Percentiles rank a stretch among this genome's conserved stretches.
Conservation (phyloP, 805 yeast species). For the Cephaloascus fragrans region DNA sequence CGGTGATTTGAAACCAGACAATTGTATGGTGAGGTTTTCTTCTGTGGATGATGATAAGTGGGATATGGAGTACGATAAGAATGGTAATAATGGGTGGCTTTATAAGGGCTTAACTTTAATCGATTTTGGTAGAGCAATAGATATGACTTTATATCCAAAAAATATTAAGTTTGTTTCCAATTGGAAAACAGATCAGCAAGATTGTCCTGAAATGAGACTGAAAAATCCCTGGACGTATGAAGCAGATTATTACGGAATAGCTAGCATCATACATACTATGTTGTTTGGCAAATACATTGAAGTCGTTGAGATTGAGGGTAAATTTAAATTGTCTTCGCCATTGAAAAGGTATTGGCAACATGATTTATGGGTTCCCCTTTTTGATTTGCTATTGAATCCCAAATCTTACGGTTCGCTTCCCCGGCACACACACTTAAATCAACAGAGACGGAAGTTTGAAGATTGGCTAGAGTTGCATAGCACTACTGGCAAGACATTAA, state of each 20-base stretch:
- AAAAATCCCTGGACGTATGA: constrained; percentile 65
- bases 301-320: constrained; percentile 17
- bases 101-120: constrained; percentile 51
- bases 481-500: constrained; percentile 11
- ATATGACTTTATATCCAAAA: constrained; percentile 43
- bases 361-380: constrained; percentile 60
- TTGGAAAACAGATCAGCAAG: constrained; percentile 57
- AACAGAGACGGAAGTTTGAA: constrained; percentile 28
- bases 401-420: constrained; percentile 27
- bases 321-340: constrained; percentile 27
- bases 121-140: constrained; percentile 79
- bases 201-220: constrained; percentile 61
- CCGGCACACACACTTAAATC: constrained; percentile 20
- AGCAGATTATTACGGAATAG: constrained; percentile 78
- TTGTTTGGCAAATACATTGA: constrained; percentile 61
- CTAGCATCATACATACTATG: constrained; percentile 62
- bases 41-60: constrained; percentile 7
- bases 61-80: constrained; percentile 15
- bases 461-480: constrained; percentile 22
- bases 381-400: constrained; percentile 57
- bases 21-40: constrained; percentile 63
- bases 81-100: constrained; percentile 36
- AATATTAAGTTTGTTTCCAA: constrained; percentile 46
- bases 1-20: constrained; percentile 81
- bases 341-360: constrained; percentile 72